A percentile compares a stretch with the other conserved stretches of the same genome.
These are phyloP conservation scores for Aspergillus diversus DNA, from an alignment of 495 filamentous ascomycete species.

Conservation along the genomic window DNA sequence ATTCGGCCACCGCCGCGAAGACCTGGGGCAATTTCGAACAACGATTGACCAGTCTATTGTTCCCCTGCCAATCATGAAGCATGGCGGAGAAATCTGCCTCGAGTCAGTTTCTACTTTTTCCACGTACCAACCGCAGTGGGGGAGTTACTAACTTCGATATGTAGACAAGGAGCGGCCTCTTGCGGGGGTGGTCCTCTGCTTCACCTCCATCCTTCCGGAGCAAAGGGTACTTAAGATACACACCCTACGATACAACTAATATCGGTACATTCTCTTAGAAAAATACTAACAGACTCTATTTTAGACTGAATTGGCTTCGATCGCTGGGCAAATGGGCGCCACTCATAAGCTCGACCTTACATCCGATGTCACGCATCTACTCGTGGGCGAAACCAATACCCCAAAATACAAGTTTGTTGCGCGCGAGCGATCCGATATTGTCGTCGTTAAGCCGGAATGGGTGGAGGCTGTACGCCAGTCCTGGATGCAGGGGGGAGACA, in stretches of 20 bases:
- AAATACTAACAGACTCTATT: slow-evolving; percentile 20
- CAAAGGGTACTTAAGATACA: slow-evolving; percentile 62
- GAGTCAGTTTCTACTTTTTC: slow-evolving; percentile 33
- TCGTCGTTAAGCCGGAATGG: slow-evolving; percentile 77
- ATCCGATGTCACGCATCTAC: slow-evolving; percentile 90
- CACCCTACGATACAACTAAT: background rate
- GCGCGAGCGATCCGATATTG: slow-evolving; percentile 81
- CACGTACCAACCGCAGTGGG: background rate
- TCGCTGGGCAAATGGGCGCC: slow-evolving; percentile 83
- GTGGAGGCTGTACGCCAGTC: slow-evolving; percentile 77
- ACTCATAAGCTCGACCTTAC: slow-evolving; percentile 88
- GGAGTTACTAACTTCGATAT: slow-evolving; percentile 11
- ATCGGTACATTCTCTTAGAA: background rate
- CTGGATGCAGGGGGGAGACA: slow-evolving; percentile 83
- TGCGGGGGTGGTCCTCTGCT: slow-evolving; percentile 82
- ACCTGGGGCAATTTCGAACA: background rate
- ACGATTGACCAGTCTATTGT: background rate
- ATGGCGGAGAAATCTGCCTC: slow-evolving; percentile 45
- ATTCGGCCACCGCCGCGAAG: no score
- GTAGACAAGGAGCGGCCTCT: slow-evolving; percentile 68
- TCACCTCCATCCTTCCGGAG: slow-evolving; percentile 83
- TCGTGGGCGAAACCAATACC: slow-evolving; percentile 85
- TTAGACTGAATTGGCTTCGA: slow-evolving; percentile 69
- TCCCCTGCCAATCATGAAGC: slow-evolving; percentile 42
- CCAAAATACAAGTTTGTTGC: slow-evolving; percentile 96